phyloP scores from a whole-genome alignment of 2,329 filamentous ascomycete species.

The Didymosphaeria variabile region DNA sequence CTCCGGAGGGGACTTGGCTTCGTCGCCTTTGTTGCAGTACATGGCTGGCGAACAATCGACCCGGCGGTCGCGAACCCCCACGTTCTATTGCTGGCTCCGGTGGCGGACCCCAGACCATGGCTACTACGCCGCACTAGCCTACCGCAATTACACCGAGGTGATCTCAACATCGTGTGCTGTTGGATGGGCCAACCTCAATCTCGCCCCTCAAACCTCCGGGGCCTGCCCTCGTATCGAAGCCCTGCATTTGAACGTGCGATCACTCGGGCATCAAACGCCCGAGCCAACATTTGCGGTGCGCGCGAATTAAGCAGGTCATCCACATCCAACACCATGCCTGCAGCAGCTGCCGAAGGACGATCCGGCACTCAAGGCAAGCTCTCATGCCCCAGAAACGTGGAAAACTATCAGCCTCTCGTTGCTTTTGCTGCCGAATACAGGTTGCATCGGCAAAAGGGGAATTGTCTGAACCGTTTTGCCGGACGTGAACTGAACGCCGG shows the following conservation, averaged over 20 bases:
- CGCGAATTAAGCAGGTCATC: slow-evolving; percentile 4
- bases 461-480: slow-evolving; percentile 31
- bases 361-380: slow-evolving; percentile 33
- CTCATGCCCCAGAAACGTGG: slow-evolving; percentile 31
- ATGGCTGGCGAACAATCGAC: slow-evolving; percentile 22
- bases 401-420: slow-evolving; percentile 36
- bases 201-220: background rate
- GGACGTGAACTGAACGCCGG: slow-evolving; percentile 42
- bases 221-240: background rate
- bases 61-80: slow-evolving; percentile 30
- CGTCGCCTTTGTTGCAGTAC: slow-evolving; percentile 24
- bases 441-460: slow-evolving; percentile 24
- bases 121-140: slow-evolving; percentile 17
- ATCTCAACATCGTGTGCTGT: background rate
- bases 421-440: slow-evolving; percentile 39
- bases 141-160: slow-evolving; percentile 3
- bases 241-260: background rate
- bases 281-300: slow-evolving; percentile 1
- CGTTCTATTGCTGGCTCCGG: slow-evolving; percentile 29
- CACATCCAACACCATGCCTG: slow-evolving; percentile 18
- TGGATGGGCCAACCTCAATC: background rate
- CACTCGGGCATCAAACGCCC: slow-evolving; percentile 7
- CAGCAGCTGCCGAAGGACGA: slow-evolving; percentile 23
- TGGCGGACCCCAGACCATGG: slow-evolving; percentile 31
- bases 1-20: slow-evolving; percentile 13